A percentile compares a stretch with the other conserved stretches of the same genome.
Evolutionary conservation across 192 early-diverging fungal genomes (phyloP).

Genomic region (Diversispora eburnea): DNA sequence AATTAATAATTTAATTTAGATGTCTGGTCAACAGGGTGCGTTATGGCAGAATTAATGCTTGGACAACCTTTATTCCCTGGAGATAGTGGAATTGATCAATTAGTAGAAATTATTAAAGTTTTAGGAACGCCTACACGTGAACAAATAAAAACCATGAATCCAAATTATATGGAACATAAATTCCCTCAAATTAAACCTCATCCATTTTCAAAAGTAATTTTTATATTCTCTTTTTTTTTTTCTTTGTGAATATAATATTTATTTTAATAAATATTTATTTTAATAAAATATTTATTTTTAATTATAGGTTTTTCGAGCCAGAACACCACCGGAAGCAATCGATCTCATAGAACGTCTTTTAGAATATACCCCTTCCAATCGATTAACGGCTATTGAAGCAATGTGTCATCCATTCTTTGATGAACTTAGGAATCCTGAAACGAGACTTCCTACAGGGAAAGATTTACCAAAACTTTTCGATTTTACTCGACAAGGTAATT

Average conservation of each 20-base stretch:
- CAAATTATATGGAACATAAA: conserved; percentile 96
- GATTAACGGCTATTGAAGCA: conserved; percentile 85
- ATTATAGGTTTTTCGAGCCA: conserved; percentile 74
- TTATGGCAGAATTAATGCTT: conserved; percentile 94
- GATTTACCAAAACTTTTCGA: conserved; percentile 89
- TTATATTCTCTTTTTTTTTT: background rate
- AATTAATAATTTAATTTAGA: conserved; percentile 45
- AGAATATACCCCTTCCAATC: conserved; percentile 84
- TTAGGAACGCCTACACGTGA: conserved; percentile 94
- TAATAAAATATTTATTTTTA: background rate
- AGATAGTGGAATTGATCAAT: conserved; percentile 95
- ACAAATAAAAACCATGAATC: conserved; percentile 97
- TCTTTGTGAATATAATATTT: no score
- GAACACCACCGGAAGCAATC: conserved; percentile 79
- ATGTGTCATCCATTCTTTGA: conserved; percentile 97
- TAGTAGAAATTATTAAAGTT: conserved; percentile 99
- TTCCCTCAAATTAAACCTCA: conserved; percentile 97
- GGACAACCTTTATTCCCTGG: conserved; percentile 93
- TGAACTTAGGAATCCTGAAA: conserved; percentile 84
- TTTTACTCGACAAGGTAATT: conserved; percentile 66
- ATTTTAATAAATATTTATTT: no score
- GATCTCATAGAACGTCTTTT: conserved; percentile 82
- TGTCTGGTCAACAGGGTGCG: conserved; percentile 94
- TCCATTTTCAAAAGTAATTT: conserved; percentile 78
- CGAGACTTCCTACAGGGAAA: conserved; percentile 76